Evolutionary conservation across 345 rosid species (phyloP), one percentile per base, ranked within the genome.

Genomic region (Hypericum perforatum): DNA sequence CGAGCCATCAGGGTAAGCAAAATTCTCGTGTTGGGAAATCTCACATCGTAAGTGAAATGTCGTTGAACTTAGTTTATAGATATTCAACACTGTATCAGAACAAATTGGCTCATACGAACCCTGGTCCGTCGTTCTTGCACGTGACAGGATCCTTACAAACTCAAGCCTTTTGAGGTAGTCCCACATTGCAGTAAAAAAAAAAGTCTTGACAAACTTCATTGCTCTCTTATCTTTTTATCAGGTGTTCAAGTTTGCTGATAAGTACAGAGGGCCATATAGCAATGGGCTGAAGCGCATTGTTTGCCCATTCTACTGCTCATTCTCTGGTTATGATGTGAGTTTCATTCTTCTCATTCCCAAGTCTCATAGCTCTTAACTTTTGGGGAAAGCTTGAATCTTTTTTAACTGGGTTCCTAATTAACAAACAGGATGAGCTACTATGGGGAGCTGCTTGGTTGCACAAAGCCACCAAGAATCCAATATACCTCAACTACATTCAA

Each of bases 201-300:
- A 22, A 22, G 32, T 22, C 32, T 22, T 22, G 4, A 22, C 32
- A 22, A 22, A 22, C 32, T 22, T 22, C 15, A 0, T 7, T 9
- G 15, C 7, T 14, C 16, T 45, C 16, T 45, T 11, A 7, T 46
- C 2, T 5, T 46, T 13, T 46, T 46, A 12, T 9, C 50, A 46
- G 50, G 50, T 46, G 50, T 46, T 46, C 50, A 22, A 46, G 22
- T 46, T 46, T 46, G 50, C 50, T 46, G 50, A 46, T 14, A 46
- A 46, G 50, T 46, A 46, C 50, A 46, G 50, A 46, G 50, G 50
- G 22, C 50, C 50, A 8, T 46, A 46, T 10, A 46, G 50, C 50
- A 46, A 46, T 10, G 50, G 50, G 29, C 50, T 46, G 16, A 46
- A 46, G 10, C 6, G 50, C 16, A 8, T 46, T 9, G 50, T 46